phyloP scores from a whole-genome alignment of 106 monocot species.

The Phalaenopsis equestris region DNA sequence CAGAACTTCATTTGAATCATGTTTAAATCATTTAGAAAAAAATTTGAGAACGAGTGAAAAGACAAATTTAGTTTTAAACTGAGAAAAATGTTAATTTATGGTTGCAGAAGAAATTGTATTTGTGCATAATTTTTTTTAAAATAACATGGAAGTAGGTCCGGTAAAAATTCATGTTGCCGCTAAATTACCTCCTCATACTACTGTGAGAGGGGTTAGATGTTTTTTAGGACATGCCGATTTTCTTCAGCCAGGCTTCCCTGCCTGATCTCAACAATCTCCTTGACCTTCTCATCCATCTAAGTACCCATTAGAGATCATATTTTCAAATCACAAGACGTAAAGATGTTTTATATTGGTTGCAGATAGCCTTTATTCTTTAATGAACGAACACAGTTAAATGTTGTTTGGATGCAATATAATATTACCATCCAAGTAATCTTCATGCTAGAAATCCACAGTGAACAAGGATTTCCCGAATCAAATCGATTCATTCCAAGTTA shows the following conservation, averaged over 20 bases:
- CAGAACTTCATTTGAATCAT: too few relatives aligned
- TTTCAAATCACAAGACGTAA: neutral
- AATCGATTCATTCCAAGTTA: neutral
- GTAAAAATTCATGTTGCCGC: too few relatives aligned
- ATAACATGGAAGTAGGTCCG: too few relatives aligned
- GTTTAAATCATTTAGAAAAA: too few relatives aligned
- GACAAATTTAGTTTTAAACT: too few relatives aligned
- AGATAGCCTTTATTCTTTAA: neutral
- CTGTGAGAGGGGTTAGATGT: too few relatives aligned
- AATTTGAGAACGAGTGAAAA: too few relatives aligned
- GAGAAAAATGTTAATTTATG: too few relatives aligned
- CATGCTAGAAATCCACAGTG: neutral
- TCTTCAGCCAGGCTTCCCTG: conserved; percentile 94
- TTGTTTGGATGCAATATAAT: neutral
- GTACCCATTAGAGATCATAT: conserved; percentile 7
- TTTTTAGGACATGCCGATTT: conserved; percentile 28
- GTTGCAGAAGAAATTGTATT: too few relatives aligned
- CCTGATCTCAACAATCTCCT: conserved; percentile 93
- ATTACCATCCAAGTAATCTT: neutral
- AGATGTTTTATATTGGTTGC: neutral
- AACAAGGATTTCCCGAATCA: neutral
- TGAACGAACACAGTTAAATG: neutral
- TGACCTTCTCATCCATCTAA: conserved; percentile 99
- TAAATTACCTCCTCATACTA: too few relatives aligned
- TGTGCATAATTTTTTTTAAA: too few relatives aligned